Evolutionary conservation across 129 eudicot species (phyloP).

Genomic region (Logfia minima): DNA sequence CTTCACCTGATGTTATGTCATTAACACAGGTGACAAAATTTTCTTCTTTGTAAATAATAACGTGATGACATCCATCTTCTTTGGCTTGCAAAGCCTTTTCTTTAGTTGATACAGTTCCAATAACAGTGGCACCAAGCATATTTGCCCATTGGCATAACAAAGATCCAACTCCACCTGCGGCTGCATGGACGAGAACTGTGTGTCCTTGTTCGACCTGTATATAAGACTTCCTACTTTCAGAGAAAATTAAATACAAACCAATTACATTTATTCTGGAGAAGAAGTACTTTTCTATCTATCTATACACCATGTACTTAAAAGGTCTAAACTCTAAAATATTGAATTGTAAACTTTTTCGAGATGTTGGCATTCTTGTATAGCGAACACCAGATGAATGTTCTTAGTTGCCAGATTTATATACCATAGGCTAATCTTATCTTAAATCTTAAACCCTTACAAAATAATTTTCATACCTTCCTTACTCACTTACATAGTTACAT

Average conservation of each 20-base stretch:
- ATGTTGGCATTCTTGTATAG: no score
- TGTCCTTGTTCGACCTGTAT: constrained; percentile 67
- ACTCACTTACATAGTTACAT: no score
- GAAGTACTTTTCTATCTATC: no score
- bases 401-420: neutral
- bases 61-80: constrained; percentile 80
- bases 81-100: constrained; percentile 84
- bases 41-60: constrained; percentile 63
- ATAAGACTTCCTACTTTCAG: constrained; percentile 7
- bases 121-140: constrained; percentile 68
- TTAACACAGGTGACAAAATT: constrained; percentile 66
- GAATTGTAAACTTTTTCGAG: no score
- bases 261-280: no score
- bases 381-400: neutral
- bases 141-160: constrained; percentile 83
- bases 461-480: no score
- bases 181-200: constrained; percentile 74
- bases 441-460: no score
- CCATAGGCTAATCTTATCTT: no score
- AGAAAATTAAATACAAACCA: no score
- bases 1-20: constrained; percentile 69
- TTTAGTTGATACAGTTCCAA: constrained; percentile 74
- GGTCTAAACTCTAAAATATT: no score
- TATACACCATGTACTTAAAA: no score
- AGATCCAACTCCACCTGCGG: constrained; percentile 84